A percentile compares a stretch with the other conserved stretches of the same genome.
Evolutionary conservation across 441 rosid species (phyloP).

Genomic region (Gossypium schwendimanii): DNA sequence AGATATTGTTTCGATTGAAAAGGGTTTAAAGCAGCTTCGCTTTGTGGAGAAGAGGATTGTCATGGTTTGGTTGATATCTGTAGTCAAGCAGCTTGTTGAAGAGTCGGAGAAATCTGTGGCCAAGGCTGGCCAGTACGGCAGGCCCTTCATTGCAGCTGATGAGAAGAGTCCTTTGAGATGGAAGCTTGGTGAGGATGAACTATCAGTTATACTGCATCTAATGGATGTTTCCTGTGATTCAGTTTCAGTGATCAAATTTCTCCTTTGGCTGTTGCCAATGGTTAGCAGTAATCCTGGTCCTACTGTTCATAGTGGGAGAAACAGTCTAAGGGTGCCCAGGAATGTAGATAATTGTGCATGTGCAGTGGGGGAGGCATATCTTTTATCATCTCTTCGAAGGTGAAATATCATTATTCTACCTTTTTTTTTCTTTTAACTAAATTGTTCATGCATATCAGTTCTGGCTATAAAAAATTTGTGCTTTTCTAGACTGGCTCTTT

Average conservation of each 20-base stretch:
- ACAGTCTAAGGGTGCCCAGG: conserved; percentile 42
- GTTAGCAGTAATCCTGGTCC: conserved; percentile 51
- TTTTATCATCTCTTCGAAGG: conserved; percentile 85
- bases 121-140: conserved; percentile 53
- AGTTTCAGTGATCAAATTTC: conserved; percentile 69
- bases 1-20: conserved; percentile 69
- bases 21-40: conserved; percentile 67
- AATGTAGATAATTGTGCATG: conserved; percentile 65
- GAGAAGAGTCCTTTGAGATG: conserved; percentile 55
- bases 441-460: background rate
- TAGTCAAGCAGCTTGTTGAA: conserved; percentile 77
- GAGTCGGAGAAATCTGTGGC: conserved; percentile 59
- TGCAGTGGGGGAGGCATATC: conserved; percentile 79
- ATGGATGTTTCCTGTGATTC: conserved; percentile 78
- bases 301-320: conserved; percentile 72
- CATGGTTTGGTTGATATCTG: conserved; percentile 68
- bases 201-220: conserved; percentile 63
- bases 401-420: conserved; percentile 20
- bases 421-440: conserved; percentile 1
- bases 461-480: background rate
- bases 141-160: conserved; percentile 56
- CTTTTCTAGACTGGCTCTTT: background rate
- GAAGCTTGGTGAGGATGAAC: conserved; percentile 96
- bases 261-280: conserved; percentile 90
- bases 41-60: conserved; percentile 75